phyloP scores from a whole-genome alignment of 352 stramenopile genomes.

The Phytophthora capsici region DNA sequence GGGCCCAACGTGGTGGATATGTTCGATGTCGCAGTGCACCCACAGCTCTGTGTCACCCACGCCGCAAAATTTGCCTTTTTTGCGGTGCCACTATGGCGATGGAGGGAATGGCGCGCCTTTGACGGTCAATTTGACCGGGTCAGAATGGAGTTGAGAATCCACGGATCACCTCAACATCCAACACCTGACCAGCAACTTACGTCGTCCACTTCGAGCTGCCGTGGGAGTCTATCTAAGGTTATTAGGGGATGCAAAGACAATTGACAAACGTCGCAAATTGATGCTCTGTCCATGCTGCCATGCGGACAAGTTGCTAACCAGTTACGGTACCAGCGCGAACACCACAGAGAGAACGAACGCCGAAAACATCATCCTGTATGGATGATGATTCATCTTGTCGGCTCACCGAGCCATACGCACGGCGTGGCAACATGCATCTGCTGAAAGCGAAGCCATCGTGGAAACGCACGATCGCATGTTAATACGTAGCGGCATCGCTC shows the following conservation, averaged over 20 bases:
- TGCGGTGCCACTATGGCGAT: neutral
- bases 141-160: neutral
- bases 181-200: neutral
- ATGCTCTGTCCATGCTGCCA: neutral
- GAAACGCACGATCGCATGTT: constrained; percentile 4
- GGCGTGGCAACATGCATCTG: constrained; percentile 19
- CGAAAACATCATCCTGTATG: neutral
- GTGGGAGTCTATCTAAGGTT: neutral
- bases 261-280: constrained; percentile 11
- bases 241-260: constrained; percentile 20
- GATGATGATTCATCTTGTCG: too few relatives aligned
- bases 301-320: constrained; percentile 8
- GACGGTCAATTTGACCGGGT: neutral
- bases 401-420: neutral
- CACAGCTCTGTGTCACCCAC: neutral
- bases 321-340: constrained; percentile 6
- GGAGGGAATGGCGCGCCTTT: neutral
- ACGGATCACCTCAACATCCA: neutral
- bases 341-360: neutral
- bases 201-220: too few relatives aligned
- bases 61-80: neutral
- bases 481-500: neutral
- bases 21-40: constrained; percentile 3
- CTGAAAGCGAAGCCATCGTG: constrained; percentile 28
- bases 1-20: neutral